A percentile compares a stretch with the other conserved stretches of the same genome.
These are phyloP conservation scores for Knoxia roxburghii DNA, from an alignment of 257 asterid species.

Conservation along the genomic window DNA sequence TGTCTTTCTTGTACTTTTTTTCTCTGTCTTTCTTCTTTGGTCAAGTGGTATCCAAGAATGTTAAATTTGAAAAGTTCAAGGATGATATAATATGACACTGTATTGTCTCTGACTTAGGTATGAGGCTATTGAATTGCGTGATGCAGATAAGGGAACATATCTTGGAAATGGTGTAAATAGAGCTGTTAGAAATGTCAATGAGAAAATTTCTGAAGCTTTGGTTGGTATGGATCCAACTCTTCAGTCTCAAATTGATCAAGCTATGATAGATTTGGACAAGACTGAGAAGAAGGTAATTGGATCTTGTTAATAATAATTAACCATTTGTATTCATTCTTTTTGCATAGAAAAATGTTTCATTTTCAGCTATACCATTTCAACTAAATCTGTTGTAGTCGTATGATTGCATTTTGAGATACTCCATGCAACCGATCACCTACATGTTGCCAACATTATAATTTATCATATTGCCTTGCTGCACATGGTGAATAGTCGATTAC, in stretches of 20 bases:
- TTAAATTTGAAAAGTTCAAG: slow-evolving; percentile 11
- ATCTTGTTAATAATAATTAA: neutral
- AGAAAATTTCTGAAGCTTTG: slow-evolving; percentile 92
- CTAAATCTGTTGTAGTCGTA: neutral
- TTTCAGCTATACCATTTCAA: neutral
- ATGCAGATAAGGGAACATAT: slow-evolving; percentile 87
- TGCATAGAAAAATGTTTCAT: neutral
- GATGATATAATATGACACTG: slow-evolving; percentile 7
- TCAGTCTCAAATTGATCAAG: slow-evolving; percentile 96
- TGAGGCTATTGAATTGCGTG: slow-evolving; percentile 92
- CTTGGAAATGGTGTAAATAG: slow-evolving; percentile 92
- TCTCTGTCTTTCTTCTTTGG: neutral
- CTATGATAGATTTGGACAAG: slow-evolving; percentile 97
- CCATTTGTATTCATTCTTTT: too few relatives aligned
- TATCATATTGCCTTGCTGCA: neutral
- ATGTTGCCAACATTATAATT: neutral
- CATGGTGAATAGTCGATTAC: neutral
- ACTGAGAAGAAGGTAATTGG: slow-evolving; percentile 83
- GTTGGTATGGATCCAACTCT: slow-evolving; percentile 98
- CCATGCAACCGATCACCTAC: too few relatives aligned
- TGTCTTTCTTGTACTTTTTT: neutral
- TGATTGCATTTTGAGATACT: neutral
- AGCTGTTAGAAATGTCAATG: slow-evolving; percentile 91
- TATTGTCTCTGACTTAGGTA: slow-evolving; percentile 46
- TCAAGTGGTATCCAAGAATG: too few relatives aligned